Base-by-base conservation (phyloP, 2,329 filamentous ascomycete species). In the Diaporthe amygdali region DNA sequence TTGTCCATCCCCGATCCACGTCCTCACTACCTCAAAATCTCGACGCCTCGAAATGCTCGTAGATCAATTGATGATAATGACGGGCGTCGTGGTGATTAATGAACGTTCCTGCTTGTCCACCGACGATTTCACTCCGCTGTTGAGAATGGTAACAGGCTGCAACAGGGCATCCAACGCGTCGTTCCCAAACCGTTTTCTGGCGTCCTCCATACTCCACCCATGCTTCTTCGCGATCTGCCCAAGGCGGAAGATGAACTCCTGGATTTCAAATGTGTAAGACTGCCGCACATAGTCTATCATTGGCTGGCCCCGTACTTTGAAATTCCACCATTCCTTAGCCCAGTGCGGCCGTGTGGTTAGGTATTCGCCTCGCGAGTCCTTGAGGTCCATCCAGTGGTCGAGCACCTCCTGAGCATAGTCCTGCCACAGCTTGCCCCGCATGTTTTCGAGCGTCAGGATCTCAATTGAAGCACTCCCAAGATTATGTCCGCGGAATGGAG, bases 291-390 rank as follows among this genome's bases (percentile, higher is more conserved):
- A 79, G 70, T 68, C 76, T 69, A 44, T 77, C 77, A 52, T 76
- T 3, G 79, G 77, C 69, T 73, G 74, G 12, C 79, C 80, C 3
- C 76, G 71, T 55, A 82, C 77, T 12, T 74, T 76, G 63, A 80
- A 78, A n/a, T 69, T 75, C 71, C 80, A 77, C 81, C 84, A 85
- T 72, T 86, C 82, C 76, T 86, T 85, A 0, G 83, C 84, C 84
- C 83, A 85, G 72, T 86, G 84, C 27, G 84, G 84, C n/a, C 84
- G 74, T 14, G 79, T 77, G 39, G 79, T 78, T 41, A 84, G 66
- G 46, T 75, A 76, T 15, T 74, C 72, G 1, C 81, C 82, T 27
- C 81, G 72, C 0, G 64, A 56, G 56, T 80, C 77, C 22, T 75
- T 79, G 69, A 83, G 82, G 22, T 75, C 74, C 77, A 81, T 80